These are phyloP conservation scores for Phytophthora melonis DNA, from an alignment of 352 stramenopile genomes.

Conservation along the genomic window DNA sequence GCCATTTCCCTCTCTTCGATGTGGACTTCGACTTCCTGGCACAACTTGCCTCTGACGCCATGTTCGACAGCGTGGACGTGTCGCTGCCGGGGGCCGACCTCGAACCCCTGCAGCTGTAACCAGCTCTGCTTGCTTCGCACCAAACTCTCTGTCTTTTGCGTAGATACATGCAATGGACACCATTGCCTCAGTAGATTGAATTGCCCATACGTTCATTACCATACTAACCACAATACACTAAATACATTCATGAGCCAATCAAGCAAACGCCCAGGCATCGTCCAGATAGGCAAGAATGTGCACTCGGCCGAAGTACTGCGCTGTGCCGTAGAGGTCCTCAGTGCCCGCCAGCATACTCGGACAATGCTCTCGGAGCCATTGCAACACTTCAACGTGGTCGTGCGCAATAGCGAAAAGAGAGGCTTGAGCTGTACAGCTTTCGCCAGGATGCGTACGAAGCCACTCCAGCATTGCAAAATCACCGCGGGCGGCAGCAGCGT, in stretches of 20 bases:
- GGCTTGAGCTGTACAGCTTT: constrained; percentile 21
- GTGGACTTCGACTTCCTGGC: constrained; percentile 21
- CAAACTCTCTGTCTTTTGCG: constrained; percentile 8
- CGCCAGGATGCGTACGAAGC: constrained; percentile 15
- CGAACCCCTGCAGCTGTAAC: constrained; percentile 32
- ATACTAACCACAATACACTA: constrained; percentile 6
- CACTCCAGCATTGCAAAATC: constrained; percentile 37
- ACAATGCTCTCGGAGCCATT: constrained; percentile 36
- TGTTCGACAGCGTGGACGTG: constrained; percentile 34
- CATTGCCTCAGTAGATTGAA: constrained; percentile 17
- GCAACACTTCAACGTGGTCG: constrained; percentile 37
- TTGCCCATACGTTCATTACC: constrained; percentile 1
- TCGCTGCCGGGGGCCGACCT: constrained; percentile 19
- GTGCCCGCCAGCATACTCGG: constrained; percentile 3
- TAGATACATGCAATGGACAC: constrained; percentile 1
- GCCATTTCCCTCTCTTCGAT: constrained; percentile 18
- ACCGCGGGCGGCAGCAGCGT: constrained; percentile 16
- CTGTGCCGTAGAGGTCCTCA: constrained; percentile 21
- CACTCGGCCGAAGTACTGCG: constrained; percentile 31
- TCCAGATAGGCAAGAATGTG: constrained; percentile 30
- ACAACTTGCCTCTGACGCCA: constrained; percentile 22
- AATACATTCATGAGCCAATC: constrained; percentile 8
- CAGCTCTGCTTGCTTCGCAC: background rate
- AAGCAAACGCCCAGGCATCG: constrained; percentile 12
- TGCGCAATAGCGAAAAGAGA: constrained; percentile 32